A percentile compares a stretch with the other conserved stretches of the same genome.
Evolutionary conservation across 1,284 basidiomycete genomes (phyloP).

Genomic region (Trichosporon sp.): DNA sequence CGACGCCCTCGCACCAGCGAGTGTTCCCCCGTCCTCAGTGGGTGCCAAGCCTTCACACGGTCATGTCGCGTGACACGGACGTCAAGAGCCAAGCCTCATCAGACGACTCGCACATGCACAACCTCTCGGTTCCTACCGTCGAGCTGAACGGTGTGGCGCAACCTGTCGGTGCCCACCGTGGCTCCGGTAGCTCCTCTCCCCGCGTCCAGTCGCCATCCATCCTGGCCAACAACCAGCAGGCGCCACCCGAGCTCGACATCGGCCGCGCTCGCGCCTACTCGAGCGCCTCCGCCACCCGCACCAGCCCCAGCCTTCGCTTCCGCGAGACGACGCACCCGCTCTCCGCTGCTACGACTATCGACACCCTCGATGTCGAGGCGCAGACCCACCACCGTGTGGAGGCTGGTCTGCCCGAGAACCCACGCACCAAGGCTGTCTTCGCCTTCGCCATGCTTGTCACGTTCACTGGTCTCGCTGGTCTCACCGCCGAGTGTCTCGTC

Average conservation of each 20-base stretch:
- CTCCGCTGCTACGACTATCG: background rate
- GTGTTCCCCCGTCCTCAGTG: conserved; percentile 48
- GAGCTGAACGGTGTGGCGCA: background rate
- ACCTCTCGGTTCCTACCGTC: background rate
- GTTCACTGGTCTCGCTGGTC: conserved; percentile 49
- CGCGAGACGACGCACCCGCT: background rate
- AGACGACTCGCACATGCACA: background rate
- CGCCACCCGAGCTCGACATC: conserved; percentile 1
- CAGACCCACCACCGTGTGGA: conserved; percentile 1
- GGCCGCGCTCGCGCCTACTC: background rate
- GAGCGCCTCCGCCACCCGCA: background rate
- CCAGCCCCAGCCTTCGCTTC: conserved; percentile 1
- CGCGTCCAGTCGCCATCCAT: background rate
- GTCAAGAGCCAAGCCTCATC: background rate
- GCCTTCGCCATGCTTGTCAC: conserved; percentile 38
- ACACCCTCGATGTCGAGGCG: conserved; percentile 14
- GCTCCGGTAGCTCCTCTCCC: background rate
- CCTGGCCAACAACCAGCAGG: background rate
- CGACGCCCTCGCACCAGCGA: conserved; percentile 35
- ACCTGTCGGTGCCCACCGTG: background rate
- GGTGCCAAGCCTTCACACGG: conserved; percentile 35
- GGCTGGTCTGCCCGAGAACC: background rate
- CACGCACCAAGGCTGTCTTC: conserved; percentile 28
- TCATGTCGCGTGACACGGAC: conserved; percentile 13
- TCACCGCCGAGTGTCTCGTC: conserved; percentile 84